These are phyloP conservation scores for Cocos nucifera DNA, from an alignment of 176 grass and related monocot species.

Conservation along the genomic window DNA sequence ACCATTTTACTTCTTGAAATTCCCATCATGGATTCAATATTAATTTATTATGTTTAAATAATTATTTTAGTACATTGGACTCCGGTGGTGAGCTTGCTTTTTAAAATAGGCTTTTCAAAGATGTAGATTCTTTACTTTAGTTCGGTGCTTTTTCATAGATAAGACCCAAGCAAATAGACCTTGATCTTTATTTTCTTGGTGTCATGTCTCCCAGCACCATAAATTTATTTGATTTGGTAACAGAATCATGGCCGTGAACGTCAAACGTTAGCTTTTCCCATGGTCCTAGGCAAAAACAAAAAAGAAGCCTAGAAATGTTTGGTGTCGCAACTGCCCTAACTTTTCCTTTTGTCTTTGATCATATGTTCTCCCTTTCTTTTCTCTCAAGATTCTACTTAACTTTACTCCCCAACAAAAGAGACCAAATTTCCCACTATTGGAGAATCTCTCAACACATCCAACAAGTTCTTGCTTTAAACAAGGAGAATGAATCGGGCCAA, in stretches of 20 bases:
- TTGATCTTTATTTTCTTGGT: constrained; percentile 21
- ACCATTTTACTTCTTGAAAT: background rate
- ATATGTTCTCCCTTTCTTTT: constrained; percentile 17
- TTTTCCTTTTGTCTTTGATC: background rate
- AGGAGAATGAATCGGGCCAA: background rate
- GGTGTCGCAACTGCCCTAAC: constrained; percentile 28
- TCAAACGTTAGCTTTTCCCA: constrained; percentile 38
- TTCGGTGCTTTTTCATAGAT: constrained; percentile 31
- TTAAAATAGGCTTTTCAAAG: constrained; percentile 38
- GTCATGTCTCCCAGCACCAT: constrained; percentile 26
- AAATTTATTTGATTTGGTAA: constrained; percentile 40
- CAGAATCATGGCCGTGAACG: constrained; percentile 44
- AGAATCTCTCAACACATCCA: constrained; percentile 16
- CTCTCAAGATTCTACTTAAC: constrained; percentile 13
- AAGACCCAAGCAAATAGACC: constrained; percentile 41
- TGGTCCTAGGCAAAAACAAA: constrained; percentile 28
- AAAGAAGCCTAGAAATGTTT: constrained; percentile 34
- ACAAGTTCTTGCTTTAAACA: background rate
- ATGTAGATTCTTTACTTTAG: constrained; percentile 41
- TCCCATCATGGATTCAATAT: background rate
- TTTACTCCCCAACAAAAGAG: constrained; percentile 11
- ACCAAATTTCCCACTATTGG: constrained; percentile 2
- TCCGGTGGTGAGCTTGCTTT: background rate
- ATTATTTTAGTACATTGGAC: background rate
- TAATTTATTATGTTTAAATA: background rate